A percentile compares a stretch with the other conserved stretches of the same genome.
phyloP scores from a whole-genome alignment of 2,329 filamentous ascomycete species.

The Phaeoacremonium minimum region DNA sequence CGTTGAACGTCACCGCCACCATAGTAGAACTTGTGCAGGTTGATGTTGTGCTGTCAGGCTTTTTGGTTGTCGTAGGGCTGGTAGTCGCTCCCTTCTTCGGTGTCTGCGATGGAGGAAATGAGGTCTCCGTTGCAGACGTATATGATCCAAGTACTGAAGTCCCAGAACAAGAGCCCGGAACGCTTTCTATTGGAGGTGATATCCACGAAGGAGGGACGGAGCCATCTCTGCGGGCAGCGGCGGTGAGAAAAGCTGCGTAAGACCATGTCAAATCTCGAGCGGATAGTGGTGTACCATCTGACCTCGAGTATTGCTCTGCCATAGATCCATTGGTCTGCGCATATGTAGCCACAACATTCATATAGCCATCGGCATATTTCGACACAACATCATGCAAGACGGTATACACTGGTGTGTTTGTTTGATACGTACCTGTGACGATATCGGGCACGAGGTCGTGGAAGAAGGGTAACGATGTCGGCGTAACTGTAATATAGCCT shows the following conservation, averaged over 20 bases:
- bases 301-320: conserved; percentile 61
- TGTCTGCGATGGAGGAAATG: conserved; percentile 46
- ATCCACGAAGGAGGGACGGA: conserved; percentile 55
- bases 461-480: conserved; percentile 68
- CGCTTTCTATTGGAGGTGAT: conserved; percentile 33
- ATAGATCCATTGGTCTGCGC: conserved; percentile 58
- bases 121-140: conserved; percentile 37
- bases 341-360: conserved; percentile 60
- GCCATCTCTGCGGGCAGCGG: conserved; percentile 50
- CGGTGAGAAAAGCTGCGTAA: conserved; percentile 65
- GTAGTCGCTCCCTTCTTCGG: conserved; percentile 26
- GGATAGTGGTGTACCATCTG: conserved; percentile 50
- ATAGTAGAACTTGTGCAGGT: conserved; percentile 33
- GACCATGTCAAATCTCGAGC: conserved; percentile 70
- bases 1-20: conserved; percentile 61
- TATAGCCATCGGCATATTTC: conserved; percentile 56
- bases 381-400: conserved; percentile 53
- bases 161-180: conserved; percentile 44
- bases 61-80: conserved; percentile 13
- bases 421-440: conserved; percentile 57
- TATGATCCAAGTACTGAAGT: conserved; percentile 47
- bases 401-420: conserved; percentile 40
- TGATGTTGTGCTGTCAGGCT: conserved; percentile 12
- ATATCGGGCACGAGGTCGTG: conserved; percentile 55
- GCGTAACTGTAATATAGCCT: conserved; percentile 61